Conservation (phyloP, 257 asterid genomes). For the Penstemon newberryi region DNA sequence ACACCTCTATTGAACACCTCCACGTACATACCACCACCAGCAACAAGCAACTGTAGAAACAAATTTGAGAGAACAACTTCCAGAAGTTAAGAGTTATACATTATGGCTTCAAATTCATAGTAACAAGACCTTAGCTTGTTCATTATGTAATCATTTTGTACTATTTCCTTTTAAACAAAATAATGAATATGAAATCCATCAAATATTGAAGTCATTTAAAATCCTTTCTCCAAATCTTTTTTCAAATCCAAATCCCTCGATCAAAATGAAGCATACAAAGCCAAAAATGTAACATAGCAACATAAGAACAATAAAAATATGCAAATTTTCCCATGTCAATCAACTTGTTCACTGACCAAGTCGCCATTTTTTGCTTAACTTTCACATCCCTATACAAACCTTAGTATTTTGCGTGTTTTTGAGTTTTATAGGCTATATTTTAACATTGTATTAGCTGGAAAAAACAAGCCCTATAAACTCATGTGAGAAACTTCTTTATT, state of each 20-base stretch:
- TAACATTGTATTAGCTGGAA: neutral
- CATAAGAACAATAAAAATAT: neutral
- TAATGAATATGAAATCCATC: too few species aligned
- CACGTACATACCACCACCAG: conserved; percentile 97
- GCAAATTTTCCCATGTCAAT: neutral
- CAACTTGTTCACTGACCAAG: neutral
- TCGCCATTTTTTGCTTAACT: neutral
- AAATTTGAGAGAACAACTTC: neutral
- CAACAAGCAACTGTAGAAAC: conserved; percentile 70
- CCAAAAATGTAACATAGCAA: neutral
- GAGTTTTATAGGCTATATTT: neutral
- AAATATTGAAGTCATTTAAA: too few species aligned
- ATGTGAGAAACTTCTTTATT: neutral
- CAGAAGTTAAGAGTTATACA: neutral
- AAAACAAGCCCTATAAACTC: neutral
- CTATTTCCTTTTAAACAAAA: too few species aligned
- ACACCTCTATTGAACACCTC: conserved; percentile 96
- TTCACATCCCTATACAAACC: neutral
- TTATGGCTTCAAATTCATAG: too few species aligned
- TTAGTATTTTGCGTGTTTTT: neutral
- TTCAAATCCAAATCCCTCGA: too few species aligned
- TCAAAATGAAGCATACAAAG: too few species aligned
- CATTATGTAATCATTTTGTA: too few species aligned
- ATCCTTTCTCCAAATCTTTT: too few species aligned
- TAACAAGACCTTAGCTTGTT: neutral